Evolutionary conservation across 352 stramenopile species (phyloP).

Genomic region (Pythium scleroteichum): DNA sequence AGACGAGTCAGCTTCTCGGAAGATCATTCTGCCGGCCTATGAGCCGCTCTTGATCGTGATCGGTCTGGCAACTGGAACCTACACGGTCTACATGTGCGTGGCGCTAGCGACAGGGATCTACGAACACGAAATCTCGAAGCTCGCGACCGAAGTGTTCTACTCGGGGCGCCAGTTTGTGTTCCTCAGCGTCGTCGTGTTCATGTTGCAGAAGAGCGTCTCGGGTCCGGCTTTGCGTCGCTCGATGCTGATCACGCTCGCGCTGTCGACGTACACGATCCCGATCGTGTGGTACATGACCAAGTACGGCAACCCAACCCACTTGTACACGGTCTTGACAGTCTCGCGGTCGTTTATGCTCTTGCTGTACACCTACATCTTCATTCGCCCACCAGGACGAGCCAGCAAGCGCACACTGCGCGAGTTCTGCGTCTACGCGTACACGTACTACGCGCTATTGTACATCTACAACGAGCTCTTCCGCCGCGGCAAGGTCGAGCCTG

Average conservation of each 20-base stretch:
- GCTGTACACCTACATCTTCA: conserved; percentile 23
- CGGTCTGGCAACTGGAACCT: conserved; percentile 32
- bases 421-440: conserved; percentile 19
- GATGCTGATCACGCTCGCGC: conserved; percentile 37
- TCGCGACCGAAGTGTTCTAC: conserved; percentile 45
- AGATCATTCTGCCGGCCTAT: conserved; percentile 64
- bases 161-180: conserved; percentile 55
- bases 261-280: conserved; percentile 39
- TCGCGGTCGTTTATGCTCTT: conserved; percentile 20
- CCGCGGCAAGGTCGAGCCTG: conserved; percentile 42
- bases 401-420: conserved; percentile 15
- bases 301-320: conserved; percentile 11
- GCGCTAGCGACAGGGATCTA: conserved; percentile 34
- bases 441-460: conserved; percentile 24
- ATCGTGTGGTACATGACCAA: conserved; percentile 24
- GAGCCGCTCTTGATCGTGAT: conserved; percentile 67
- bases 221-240: conserved; percentile 40
- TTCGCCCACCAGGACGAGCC: conserved; percentile 17
- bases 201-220: conserved; percentile 61
- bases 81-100: conserved; percentile 33
- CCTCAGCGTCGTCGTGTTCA: conserved; percentile 45
- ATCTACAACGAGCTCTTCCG: conserved; percentile 52
- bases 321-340: conserved; percentile 1
- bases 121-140: conserved; percentile 9
- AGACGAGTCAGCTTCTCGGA: conserved; percentile 44